Percentiles rank a stretch among this genome's conserved stretches.
Conservation (phyloP, 352 stramenopile genomes). For the Globisporangium barbulae region DNA sequence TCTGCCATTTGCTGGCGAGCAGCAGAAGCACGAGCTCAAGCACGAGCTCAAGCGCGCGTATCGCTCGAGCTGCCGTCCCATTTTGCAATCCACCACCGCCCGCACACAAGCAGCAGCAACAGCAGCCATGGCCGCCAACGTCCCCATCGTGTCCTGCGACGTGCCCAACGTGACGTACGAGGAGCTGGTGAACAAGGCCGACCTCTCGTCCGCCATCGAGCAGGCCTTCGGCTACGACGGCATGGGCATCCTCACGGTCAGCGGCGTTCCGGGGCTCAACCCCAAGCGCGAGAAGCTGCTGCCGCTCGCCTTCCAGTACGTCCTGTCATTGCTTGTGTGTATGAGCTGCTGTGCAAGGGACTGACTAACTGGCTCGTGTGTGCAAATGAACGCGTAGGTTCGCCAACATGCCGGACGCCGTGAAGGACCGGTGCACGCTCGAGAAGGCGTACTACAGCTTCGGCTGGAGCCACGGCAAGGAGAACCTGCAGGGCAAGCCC, state of each 20-base stretch:
- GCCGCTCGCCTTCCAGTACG: slow-evolving; percentile 77
- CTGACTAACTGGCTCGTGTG: not conserved
- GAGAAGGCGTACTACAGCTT: slow-evolving; percentile 91
- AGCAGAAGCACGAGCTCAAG: not conserved
- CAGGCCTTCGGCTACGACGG: slow-evolving; percentile 88
- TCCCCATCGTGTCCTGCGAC: slow-evolving; percentile 24
- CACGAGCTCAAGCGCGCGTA: not conserved
- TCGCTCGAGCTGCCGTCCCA: not conserved
- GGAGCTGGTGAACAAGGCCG: slow-evolving; percentile 41
- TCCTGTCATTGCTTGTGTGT: not conserved
- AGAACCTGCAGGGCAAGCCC: slow-evolving; percentile 91
- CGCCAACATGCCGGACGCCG: slow-evolving; percentile 70
- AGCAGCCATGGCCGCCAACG: not conserved
- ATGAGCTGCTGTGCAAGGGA: not conserved
- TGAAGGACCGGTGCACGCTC: slow-evolving; percentile 85
- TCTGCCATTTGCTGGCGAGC: not conserved
- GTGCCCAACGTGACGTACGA: slow-evolving; percentile 66
- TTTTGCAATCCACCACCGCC: slow-evolving; percentile 7
- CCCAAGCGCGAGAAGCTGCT: slow-evolving; percentile 74
- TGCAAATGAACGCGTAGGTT: slow-evolving; percentile 24
- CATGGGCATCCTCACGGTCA: slow-evolving; percentile 89
- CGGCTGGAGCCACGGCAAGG: slow-evolving; percentile 96
- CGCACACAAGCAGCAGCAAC: not conserved
- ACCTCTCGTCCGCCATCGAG: slow-evolving; percentile 54
- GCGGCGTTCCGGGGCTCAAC: slow-evolving; percentile 78